These are phyloP conservation scores for Ophiostoma himal-ulmi DNA, from an alignment of 2,329 filamentous ascomycete genomes.

Conservation along the genomic window DNA sequence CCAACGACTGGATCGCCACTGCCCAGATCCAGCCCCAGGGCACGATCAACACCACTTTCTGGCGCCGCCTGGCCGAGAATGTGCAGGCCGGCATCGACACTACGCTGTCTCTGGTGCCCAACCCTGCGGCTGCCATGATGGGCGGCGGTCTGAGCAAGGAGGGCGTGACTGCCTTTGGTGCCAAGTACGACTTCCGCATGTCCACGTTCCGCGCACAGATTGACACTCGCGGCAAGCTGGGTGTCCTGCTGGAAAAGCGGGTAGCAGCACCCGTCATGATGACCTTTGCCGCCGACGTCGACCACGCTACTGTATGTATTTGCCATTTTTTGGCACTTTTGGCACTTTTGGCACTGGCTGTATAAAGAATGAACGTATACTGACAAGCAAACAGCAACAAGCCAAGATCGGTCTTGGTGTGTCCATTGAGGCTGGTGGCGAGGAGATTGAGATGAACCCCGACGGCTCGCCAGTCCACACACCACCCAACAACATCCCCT, in stretches of 20 bases:
- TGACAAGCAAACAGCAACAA: constrained; percentile 61
- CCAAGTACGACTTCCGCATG: constrained; percentile 97
- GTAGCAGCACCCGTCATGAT: constrained; percentile 87
- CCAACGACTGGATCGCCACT: constrained; percentile 85
- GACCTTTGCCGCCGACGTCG: constrained; percentile 93
- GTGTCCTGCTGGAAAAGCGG: constrained; percentile 89
- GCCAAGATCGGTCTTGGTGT: constrained; percentile 93
- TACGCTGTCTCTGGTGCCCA: constrained; percentile 73
- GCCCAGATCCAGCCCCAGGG: constrained; percentile 86
- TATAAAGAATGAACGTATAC: constrained; percentile 17
- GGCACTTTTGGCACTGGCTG: too few relatives aligned
- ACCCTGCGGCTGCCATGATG: constrained; percentile 50
- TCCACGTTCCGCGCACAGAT: constrained; percentile 94
- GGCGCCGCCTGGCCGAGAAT: constrained; percentile 86
- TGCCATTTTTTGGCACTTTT: not conserved
- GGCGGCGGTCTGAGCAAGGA: constrained; percentile 80
- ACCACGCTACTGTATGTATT: constrained; percentile 67
- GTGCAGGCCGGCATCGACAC: constrained; percentile 94
- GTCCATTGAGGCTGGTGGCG: constrained; percentile 77
- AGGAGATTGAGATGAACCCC: constrained; percentile 83
- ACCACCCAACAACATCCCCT: constrained; percentile 54
- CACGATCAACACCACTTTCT: constrained; percentile 85
- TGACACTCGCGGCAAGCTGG: constrained; percentile 90
- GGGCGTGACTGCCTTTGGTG: constrained; percentile 82
- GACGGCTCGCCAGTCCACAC: constrained; percentile 53